Percentiles rank a stretch among this genome's conserved stretches.
Evolutionary conservation across 2,329 filamentous ascomycete species (phyloP).

Genomic region (Rugonectria rugulosa): DNA sequence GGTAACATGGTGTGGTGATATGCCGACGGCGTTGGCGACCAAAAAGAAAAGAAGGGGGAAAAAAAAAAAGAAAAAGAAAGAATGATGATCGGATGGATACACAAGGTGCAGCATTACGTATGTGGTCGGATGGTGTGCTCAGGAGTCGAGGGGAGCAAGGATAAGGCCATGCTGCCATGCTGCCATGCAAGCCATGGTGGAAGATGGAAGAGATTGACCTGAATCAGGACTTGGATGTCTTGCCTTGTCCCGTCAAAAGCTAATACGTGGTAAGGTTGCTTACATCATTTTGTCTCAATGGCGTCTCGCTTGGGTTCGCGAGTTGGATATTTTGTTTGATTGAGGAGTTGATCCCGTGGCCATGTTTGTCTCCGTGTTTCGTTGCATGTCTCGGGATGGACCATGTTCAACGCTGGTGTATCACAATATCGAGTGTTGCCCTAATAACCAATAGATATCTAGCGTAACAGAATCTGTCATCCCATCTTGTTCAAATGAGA

Average conservation of each 20-base stretch:
- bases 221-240: neutral
- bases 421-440: constrained; percentile 7
- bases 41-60: no score
- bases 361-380: constrained; percentile 1
- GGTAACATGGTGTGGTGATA: neutral
- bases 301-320: neutral
- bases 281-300: constrained; percentile 6
- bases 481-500: no score
- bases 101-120: neutral
- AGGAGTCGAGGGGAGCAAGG: neutral
- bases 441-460: no score
- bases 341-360: no score
- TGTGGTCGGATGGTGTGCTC: neutral
- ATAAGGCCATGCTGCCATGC: no score
- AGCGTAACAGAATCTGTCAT: no score
- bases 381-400: constrained; percentile 11
- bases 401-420: neutral
- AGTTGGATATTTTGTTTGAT: neutral
- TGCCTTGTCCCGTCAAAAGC: no score
- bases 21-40: neutral
- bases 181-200: no score
- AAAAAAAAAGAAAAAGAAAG: neutral
- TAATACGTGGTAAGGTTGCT: neutral
- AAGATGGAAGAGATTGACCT: neutral
- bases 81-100: neutral